phyloP scores from a whole-genome alignment of 1,284 basidiomycete genomes.

The Volvariella volvacea region DNA sequence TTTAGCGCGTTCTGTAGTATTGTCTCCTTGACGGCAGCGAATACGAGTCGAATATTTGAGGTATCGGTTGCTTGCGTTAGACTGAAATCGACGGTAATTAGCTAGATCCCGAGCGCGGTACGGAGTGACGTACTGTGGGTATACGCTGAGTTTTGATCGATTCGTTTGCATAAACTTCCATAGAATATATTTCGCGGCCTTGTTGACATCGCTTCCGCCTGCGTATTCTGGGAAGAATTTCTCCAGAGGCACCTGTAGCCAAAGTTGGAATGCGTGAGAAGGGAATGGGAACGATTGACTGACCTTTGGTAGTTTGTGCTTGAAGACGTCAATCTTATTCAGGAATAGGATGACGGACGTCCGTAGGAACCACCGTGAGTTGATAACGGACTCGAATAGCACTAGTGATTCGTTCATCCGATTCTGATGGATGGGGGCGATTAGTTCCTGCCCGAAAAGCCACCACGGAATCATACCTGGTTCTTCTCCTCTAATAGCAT shows the following conservation, averaged over 20 bases:
- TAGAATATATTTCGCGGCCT: conserved; percentile 95
- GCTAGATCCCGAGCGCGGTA: conserved; percentile 3
- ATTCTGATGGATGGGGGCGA: conserved; percentile 48
- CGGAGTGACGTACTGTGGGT: conserved; percentile 73
- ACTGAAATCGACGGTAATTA: conserved; percentile 27
- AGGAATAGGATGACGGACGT: conserved; percentile 92
- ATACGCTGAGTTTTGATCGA: conserved; percentile 80
- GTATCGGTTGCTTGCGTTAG: conserved; percentile 80
- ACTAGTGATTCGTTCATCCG: conserved; percentile 93
- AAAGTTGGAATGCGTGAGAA: neutral
- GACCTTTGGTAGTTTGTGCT: conserved; percentile 84
- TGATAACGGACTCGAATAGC: conserved; percentile 94
- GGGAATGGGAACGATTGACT: conserved; percentile 5
- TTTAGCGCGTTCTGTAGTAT: conserved; percentile 86
- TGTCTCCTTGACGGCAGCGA: conserved; percentile 97
- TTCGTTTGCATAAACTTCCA: conserved; percentile 97
- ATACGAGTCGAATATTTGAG: conserved; percentile 75
- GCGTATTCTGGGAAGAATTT: conserved; percentile 88
- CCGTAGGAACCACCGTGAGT: conserved; percentile 94
- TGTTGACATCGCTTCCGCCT: conserved; percentile 91
- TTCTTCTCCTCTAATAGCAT: conserved; percentile 75
- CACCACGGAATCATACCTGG: too few species aligned
- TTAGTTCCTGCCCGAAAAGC: neutral
- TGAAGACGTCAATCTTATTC: conserved; percentile 94
- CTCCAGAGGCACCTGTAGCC: conserved; percentile 66